These are phyloP conservation scores for Lycium barbarum DNA, from an alignment of 257 asterid genomes.

Conservation along the genomic window DNA sequence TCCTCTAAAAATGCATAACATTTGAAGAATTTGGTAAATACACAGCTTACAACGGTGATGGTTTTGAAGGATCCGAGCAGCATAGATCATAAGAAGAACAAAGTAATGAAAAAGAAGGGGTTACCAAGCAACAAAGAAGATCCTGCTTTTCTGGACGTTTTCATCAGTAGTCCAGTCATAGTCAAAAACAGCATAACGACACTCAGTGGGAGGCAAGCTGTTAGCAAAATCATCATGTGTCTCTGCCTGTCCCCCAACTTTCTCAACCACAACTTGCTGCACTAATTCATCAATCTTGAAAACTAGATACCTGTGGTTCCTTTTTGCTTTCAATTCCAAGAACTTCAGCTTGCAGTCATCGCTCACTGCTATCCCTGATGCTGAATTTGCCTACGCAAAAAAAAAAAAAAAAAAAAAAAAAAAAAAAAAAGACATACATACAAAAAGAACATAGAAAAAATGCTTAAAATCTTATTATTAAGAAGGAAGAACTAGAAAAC, in stretches of 20 bases:
- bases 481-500: neutral
- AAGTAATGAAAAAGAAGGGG: neutral
- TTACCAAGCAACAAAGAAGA: conserved; percentile 68
- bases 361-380: conserved; percentile 66
- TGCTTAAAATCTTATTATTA: neutral
- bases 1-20: no score
- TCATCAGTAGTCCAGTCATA: conserved; percentile 70
- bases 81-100: no score
- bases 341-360: conserved; percentile 73
- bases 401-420: no score
- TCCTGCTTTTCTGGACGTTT: conserved; percentile 71
- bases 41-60: no score
- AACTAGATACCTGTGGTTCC: conserved; percentile 55
- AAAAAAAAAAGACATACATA: no score
- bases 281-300: conserved; percentile 58
- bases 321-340: conserved; percentile 65
- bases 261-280: conserved; percentile 60
- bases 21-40: no score
- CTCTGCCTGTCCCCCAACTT: conserved; percentile 51
- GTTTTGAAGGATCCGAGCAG: no score
- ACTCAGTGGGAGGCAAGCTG: conserved; percentile 58
- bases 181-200: conserved; percentile 70
- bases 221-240: conserved; percentile 56
- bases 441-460: no score
- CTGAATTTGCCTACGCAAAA: conserved; percentile 55